These are phyloP conservation scores for Lagerstroemia speciosa DNA, from an alignment of 345 rosid genomes.

Conservation along the genomic window DNA sequence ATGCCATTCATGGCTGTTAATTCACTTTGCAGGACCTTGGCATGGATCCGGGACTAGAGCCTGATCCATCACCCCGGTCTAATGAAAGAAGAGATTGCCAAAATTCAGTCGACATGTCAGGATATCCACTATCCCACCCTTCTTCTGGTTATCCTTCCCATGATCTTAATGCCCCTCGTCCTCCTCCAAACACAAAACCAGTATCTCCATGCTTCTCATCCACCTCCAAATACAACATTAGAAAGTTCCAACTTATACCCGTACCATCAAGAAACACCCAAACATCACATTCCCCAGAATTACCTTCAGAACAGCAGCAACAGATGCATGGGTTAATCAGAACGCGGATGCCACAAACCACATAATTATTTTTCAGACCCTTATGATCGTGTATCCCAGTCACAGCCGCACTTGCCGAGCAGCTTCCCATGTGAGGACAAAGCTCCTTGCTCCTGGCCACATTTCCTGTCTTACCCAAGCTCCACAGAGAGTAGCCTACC, in stretches of 20 bases:
- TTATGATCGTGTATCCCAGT: constrained; percentile 2
- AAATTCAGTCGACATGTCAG: constrained; percentile 31
- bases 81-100: constrained; percentile 36
- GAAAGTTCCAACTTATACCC: constrained; percentile 39
- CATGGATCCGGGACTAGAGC: constrained; percentile 31
- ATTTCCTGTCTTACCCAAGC: constrained; percentile 87
- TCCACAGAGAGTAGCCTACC: constrained; percentile 75
- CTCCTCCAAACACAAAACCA: constrained; percentile 26
- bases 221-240: constrained; percentile 29
- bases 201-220: constrained; percentile 27
- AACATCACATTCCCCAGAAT: constrained; percentile 31
- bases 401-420: constrained; percentile 39
- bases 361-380: constrained; percentile 10
- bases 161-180: constrained; percentile 37
- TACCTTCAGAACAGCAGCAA: constrained; percentile 21
- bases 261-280: constrained; percentile 15
- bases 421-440: constrained; percentile 48
- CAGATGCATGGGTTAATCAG: background rate
- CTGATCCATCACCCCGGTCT: constrained; percentile 37
- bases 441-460: constrained; percentile 45
- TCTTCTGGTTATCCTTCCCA: constrained; percentile 39
- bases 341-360: constrained; percentile 1
- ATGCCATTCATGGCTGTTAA: background rate
- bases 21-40: constrained; percentile 50
- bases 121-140: constrained; percentile 38